phyloP scores from a whole-genome alignment of 2,329 filamentous ascomycete genomes.

The Colletotrichum sp. region DNA sequence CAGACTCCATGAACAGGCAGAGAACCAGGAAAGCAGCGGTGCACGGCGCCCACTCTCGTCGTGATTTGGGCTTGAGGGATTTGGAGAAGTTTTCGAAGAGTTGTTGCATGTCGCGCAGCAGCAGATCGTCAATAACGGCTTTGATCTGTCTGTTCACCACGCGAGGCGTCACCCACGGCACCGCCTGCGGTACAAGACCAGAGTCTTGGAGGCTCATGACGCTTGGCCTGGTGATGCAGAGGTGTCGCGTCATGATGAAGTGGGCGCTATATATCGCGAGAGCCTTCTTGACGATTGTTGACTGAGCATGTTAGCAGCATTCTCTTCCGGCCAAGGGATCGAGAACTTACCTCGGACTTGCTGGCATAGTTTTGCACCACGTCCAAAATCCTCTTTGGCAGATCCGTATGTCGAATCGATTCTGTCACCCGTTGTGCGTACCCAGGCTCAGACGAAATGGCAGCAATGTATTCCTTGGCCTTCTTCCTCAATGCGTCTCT shows the following conservation, averaged over 20 bases:
- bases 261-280: constrained; percentile 62
- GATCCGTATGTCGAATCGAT: constrained; percentile 43
- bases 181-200: constrained; percentile 48
- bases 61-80: constrained; percentile 58
- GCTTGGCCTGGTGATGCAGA: constrained; percentile 53
- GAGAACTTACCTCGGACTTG: constrained; percentile 44
- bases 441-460: constrained; percentile 49
- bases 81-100: constrained; percentile 59
- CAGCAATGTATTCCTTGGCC: constrained; percentile 53
- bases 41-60: constrained; percentile 61
- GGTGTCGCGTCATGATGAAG: constrained; percentile 60
- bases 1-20: constrained; percentile 63
- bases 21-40: constrained; percentile 61
- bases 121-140: constrained; percentile 59
- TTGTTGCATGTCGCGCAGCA: constrained; percentile 53
- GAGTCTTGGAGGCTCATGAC: constrained; percentile 38
- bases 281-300: constrained; percentile 56
- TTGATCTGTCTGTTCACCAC: constrained; percentile 63
- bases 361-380: constrained; percentile 54
- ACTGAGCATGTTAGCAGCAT: constrained; percentile 29
- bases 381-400: constrained; percentile 51
- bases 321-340: background rate
- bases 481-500: constrained; percentile 51
- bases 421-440: constrained; percentile 58
- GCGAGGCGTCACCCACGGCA: constrained; percentile 53